Base-by-base conservation (phyloP, 2,329 filamentous ascomycete species). In the Xylaria arbuscula region DNA sequence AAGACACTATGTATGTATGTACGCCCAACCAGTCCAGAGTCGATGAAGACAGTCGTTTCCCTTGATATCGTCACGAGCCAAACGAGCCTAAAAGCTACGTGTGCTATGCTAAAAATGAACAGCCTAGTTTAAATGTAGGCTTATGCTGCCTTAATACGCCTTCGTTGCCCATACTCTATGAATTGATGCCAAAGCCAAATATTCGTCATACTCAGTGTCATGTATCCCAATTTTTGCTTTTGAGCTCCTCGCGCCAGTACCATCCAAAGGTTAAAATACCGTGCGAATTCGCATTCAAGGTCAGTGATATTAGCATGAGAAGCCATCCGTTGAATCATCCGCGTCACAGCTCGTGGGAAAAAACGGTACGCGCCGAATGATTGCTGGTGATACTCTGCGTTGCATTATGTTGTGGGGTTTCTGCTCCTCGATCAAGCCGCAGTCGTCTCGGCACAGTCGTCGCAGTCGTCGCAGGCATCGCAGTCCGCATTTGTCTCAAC, bases 401-500 rank as follows among this genome's bases (percentile, higher is more conserved):
- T 11, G 6, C 42, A 38, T 47, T 48, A 38, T 54, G 7, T 56
- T 24, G 51, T 42, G 34, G 19, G 38, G 10, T 15, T 48, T 36
- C 22, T 45, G 22, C 38, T 45, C 28, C 59, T 56, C 47, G 17
- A 50, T 53, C 51, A 71, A 40, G 19, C n/a, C 15, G 55, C 36
- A 22, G 57, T 28, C 45, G 58, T 28, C 57, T 62, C 51, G 17
- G 50, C 15, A 28, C 28, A 28, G 28, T 28, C 28, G 28, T 28
- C 28, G 28, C 28, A 2, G 28, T 28, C 28, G 2, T 28, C 28
- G 28, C 28, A 28, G 28, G 28, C 5, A 28, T 28, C 28, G 53
- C 42, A 69, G 36, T 42, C n/a, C 36, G 51, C 56, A 15, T 55
- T 68, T 40, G 42, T 64, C 45, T 70, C 72, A 38, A 79, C 83